Conservation (phyloP, 2,329 filamentous ascomycete genomes). For the Esteya vermicola region DNA sequence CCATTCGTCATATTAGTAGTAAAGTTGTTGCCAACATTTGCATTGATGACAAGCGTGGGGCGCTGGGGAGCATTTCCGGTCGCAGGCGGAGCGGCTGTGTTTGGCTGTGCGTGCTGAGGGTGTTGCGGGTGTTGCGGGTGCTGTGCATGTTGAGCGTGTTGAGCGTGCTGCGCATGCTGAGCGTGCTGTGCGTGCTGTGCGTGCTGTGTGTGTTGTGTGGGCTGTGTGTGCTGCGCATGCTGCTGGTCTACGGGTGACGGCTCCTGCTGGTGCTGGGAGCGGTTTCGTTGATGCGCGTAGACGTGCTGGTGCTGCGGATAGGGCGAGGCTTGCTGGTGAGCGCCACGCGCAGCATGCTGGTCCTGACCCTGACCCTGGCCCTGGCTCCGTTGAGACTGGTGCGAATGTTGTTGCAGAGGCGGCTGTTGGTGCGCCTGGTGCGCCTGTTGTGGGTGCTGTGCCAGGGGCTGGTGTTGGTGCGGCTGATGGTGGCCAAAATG, state of each 20-base stretch:
- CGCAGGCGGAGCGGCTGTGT: too few species aligned
- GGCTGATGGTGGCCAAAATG: not conserved
- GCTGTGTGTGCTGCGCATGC: too few species aligned
- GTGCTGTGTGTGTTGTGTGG: too few species aligned
- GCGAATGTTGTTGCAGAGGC: not conserved
- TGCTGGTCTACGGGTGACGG: not conserved
- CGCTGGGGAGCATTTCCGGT: too few species aligned
- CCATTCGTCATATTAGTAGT: too few species aligned
- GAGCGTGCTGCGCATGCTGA: too few species aligned
- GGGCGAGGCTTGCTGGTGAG: conserved; percentile 9
- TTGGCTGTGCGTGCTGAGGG: not conserved
- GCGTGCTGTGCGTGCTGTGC: too few species aligned
- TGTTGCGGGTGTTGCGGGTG: conserved; percentile 5
- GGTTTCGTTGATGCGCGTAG: too few species aligned
- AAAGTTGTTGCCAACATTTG: too few species aligned
- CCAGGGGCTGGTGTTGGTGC: not conserved
- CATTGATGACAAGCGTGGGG: too few species aligned
- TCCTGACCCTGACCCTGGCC: not conserved
- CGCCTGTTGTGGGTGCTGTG: not conserved
- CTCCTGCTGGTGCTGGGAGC: not conserved
- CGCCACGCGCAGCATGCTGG: not conserved
- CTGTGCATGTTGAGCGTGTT: not conserved
- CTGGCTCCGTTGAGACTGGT: too few species aligned
- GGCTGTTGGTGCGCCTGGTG: conserved; percentile 1
- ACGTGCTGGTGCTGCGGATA: too few species aligned